Base-by-base conservation (phyloP, 2,329 filamentous ascomycete species). In the Colletotrichum theobromicola region DNA sequence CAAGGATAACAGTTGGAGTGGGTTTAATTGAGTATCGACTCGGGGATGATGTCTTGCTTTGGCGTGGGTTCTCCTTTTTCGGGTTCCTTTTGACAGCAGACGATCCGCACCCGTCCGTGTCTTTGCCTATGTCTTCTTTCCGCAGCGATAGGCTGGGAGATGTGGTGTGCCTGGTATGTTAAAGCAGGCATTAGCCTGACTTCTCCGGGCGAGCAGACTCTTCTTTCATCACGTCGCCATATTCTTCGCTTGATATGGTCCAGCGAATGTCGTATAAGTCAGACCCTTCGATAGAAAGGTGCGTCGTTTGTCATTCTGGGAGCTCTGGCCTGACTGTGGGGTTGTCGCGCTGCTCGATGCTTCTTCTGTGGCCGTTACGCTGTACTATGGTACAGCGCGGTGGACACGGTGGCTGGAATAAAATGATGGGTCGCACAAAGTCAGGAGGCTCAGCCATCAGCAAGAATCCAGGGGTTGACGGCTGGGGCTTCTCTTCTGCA, bases 321-420 rank as follows among this genome's bases (percentile, higher is more conserved):
- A n/a, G 60, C 34, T 26, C 18, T 16, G 60, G 60, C 24, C 60
- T 35, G 57, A 35, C 16, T 58, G 32, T 24, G 16, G 18, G 34
- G 58, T 50, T 68, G 21, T 35, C 42, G 15, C 26, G 26, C 50
- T 70, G 60, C 60, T 67, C 32, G 35, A 34, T 50, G 26, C 26
- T n/a, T 61, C 50, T 70, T 30, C 46, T 34, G 58, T 35, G 37
- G 34, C 64, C 70, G 58, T 55, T 65, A 28, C 58, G 28, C 66
- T 70, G 66, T 67, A n/a, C n/a, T n/a, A n/a, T n/a, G n/a, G n/a
- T n/a, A 65, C 50, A 34, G 58, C 70, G 46, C 67, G 71, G 60
- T 67, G 71, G 60, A 37, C 26, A 74, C 42, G n/a, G 70, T 70
- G 66, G 58, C 35, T 46, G 37, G 37, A 70, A 46, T 37, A 66